Conservation (phyloP, 768 basidiomycete genomes). For the Tricholomella constricta region DNA sequence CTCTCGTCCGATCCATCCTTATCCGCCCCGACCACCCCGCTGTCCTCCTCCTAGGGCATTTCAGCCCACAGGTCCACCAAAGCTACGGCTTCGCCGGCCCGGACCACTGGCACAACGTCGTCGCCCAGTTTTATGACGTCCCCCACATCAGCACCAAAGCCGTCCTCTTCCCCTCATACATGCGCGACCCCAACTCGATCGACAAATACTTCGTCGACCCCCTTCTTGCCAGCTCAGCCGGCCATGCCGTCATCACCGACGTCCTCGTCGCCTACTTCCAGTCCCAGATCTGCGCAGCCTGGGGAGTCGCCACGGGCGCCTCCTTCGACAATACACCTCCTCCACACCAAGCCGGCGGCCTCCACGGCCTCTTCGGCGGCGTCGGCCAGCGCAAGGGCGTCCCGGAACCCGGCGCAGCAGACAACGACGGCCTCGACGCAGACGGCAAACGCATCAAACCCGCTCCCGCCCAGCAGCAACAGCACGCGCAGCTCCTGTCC, state of each 20-base stretch:
- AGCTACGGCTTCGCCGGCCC: constrained; percentile 85
- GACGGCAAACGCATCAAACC: constrained; percentile 28
- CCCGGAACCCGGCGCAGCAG: constrained; percentile 43
- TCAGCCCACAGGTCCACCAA: constrained; percentile 81
- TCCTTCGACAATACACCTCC: constrained; percentile 57
- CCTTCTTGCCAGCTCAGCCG: constrained; percentile 74
- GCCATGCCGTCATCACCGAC: constrained; percentile 89
- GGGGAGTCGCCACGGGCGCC: constrained; percentile 71
- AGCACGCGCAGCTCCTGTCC: constrained; percentile 32
- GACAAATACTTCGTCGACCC: constrained; percentile 80
- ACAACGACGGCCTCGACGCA: constrained; percentile 32
- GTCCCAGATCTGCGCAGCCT: constrained; percentile 83
- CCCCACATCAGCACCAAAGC: constrained; percentile 91
- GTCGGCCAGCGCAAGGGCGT: constrained; percentile 83
- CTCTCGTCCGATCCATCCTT: constrained; percentile 89
- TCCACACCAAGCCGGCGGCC: constrained; percentile 25
- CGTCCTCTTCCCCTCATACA: constrained; percentile 79
- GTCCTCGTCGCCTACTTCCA: constrained; percentile 91
- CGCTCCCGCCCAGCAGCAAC: constrained; percentile 20
- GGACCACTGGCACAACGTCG: constrained; percentile 85
- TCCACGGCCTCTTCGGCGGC: constrained; percentile 80
- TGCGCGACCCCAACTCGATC: constrained; percentile 65
- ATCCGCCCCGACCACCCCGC: constrained; percentile 90
- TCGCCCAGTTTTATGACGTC: constrained; percentile 97
- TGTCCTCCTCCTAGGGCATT: constrained; percentile 93